Conservation (phyloP, 192 early-diverging fungal species). For the Rhizophagus sp. region DNA sequence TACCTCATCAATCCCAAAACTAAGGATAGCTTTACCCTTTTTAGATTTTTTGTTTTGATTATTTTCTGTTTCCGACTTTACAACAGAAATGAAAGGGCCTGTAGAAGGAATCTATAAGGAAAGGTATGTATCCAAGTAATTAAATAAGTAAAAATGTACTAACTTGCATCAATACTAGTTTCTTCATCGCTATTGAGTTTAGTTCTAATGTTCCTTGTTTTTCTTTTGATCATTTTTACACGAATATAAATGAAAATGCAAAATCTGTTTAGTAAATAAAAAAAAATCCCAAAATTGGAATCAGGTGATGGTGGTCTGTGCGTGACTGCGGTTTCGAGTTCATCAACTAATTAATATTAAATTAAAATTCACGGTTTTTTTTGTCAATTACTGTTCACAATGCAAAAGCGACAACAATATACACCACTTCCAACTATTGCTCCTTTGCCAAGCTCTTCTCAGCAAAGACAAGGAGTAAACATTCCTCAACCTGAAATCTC, state of each 20-base stretch:
- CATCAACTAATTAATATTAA: too few relatives aligned
- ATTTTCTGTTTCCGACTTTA: neutral
- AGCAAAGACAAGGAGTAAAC: neutral
- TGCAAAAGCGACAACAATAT: neutral
- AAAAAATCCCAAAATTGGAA: too few relatives aligned
- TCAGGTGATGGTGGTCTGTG: neutral
- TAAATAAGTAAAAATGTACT: neutral
- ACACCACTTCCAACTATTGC: neutral
- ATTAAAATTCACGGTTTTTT: too few relatives aligned
- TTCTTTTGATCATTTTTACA: slow-evolving; percentile 7
- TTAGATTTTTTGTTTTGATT: slow-evolving; percentile 1
- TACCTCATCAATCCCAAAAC: slow-evolving; percentile 23
- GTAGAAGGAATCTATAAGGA: neutral
- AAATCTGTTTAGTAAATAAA: too few relatives aligned
- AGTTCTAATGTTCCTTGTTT: neutral
- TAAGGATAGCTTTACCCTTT: neutral
- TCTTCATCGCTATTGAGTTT: neutral
- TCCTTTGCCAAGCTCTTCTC: neutral
- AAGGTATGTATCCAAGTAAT: neutral
- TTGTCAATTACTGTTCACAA: neutral
- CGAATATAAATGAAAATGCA: too few relatives aligned
- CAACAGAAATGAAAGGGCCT: neutral
- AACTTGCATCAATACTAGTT: neutral
- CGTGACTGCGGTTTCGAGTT: neutral
- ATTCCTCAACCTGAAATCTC: slow-evolving; percentile 1